These are phyloP conservation scores for Purpureocillium lavendulum DNA, from an alignment of 2,329 filamentous ascomycete genomes.

Conservation along the genomic window DNA sequence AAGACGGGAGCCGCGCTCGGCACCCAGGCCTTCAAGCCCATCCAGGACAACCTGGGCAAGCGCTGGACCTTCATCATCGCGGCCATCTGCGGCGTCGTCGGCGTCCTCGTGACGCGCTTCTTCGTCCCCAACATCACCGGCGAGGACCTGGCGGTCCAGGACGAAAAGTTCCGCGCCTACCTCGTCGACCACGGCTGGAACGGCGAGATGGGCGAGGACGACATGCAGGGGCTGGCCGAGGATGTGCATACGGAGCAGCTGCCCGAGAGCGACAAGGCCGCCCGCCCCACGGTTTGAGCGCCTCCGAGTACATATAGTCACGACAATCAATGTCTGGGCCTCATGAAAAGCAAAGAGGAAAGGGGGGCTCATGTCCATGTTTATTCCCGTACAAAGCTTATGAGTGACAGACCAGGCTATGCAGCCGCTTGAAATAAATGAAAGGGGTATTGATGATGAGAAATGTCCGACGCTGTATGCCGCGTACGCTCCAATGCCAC, in stretches of 20 bases:
- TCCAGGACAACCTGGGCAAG: constrained; percentile 34
- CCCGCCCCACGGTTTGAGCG: too few species aligned
- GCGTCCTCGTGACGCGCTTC: constrained; percentile 36
- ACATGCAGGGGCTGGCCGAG: constrained; percentile 11
- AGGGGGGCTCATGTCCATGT: too few species aligned
- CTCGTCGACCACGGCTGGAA: constrained; percentile 35
- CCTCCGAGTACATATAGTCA: too few species aligned
- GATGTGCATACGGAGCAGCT: constrained; percentile 3
- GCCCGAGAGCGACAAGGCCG: too few species aligned
- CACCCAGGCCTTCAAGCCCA: constrained; percentile 40
- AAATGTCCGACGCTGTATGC: too few species aligned
- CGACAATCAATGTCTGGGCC: too few species aligned
- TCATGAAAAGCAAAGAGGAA: too few species aligned
- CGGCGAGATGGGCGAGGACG: constrained; percentile 29
- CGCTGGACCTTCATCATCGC: constrained; percentile 44
- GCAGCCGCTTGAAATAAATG: too few species aligned
- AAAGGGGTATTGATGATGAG: too few species aligned
- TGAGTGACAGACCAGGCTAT: too few species aligned
- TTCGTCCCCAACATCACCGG: constrained; percentile 36
- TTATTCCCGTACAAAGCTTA: too few species aligned
- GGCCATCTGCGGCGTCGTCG: constrained; percentile 38
- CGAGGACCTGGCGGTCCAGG: constrained; percentile 32
- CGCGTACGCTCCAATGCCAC: too few species aligned
- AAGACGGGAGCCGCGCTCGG: constrained; percentile 43
- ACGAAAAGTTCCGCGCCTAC: constrained; percentile 35